phyloP scores from a whole-genome alignment of 2,329 filamentous ascomycete genomes.

The Calycina herbarum region DNA sequence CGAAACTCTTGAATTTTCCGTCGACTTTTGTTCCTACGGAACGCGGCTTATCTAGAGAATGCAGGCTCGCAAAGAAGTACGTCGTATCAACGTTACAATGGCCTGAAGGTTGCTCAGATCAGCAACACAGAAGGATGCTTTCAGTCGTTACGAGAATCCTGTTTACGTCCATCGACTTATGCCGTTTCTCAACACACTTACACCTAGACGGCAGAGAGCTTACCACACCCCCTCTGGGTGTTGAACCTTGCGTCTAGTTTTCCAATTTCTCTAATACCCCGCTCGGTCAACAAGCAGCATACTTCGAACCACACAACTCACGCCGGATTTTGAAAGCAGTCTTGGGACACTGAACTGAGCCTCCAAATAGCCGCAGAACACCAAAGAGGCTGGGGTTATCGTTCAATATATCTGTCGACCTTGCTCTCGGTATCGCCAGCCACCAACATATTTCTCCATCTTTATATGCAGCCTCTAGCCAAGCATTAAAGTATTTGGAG shows the following conservation, averaged over 20 bases:
- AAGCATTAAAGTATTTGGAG: neutral
- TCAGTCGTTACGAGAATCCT: neutral
- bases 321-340: neutral
- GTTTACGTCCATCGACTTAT: neutral
- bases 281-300: neutral
- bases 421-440: slow-evolving; percentile 1
- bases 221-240: neutral
- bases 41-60: neutral
- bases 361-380: neutral
- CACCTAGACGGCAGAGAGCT: neutral
- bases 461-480: slow-evolving; percentile 1
- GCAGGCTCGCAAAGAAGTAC: neutral
- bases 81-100: neutral
- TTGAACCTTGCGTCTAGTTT: neutral
- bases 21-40: neutral
- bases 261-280: neutral
- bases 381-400: neutral
- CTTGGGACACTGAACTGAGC: neutral
- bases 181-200: neutral
- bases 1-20: neutral
- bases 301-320: neutral
- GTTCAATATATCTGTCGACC: neutral
- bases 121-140: neutral
- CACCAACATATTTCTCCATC: slow-evolving; percentile 1
- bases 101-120: neutral